A percentile compares a stretch with the other conserved stretches of the same genome.
Conservation (phyloP, 2,329 filamentous ascomycete species). For the Helotiales sp. region DNA sequence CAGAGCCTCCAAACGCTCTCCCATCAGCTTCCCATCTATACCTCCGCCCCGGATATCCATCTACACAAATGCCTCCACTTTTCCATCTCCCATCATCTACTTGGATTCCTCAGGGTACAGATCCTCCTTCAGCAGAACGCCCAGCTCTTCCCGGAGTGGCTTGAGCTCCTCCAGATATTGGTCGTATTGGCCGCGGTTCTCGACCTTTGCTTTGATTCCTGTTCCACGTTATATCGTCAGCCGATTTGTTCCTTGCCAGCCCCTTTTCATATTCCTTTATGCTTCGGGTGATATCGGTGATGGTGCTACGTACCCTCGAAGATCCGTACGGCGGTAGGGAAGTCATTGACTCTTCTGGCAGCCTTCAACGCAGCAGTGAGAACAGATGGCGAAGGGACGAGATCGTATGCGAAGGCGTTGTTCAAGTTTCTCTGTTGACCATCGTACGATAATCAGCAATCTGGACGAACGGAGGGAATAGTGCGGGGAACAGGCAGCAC, state of each 20-base stretch:
- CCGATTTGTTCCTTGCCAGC: constrained; percentile 1
- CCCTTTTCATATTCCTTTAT: constrained; percentile 3
- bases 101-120: constrained; percentile 71
- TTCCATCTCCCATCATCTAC: constrained; percentile 32
- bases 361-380: constrained; percentile 90
- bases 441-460: constrained; percentile 38
- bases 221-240: constrained; percentile 34
- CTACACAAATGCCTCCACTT: constrained; percentile 29
- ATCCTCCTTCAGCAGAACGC: constrained; percentile 88
- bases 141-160: constrained; percentile 89
- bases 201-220: constrained; percentile 99
- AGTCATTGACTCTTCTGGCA: constrained; percentile 96
- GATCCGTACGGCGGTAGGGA: constrained; percentile 94
- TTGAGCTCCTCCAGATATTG: constrained; percentile 95
- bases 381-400: constrained; percentile 92
- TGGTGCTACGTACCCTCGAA: constrained; percentile 80
- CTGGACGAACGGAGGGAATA: constrained; percentile 20
- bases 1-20: constrained; percentile 30
- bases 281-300: constrained; percentile 7
- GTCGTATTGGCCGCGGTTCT: constrained; percentile 97
- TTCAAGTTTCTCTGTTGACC: constrained; percentile 82
- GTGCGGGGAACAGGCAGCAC: neutral
- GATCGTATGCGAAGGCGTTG: constrained; percentile 99
- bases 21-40: constrained; percentile 28
- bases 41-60: constrained; percentile 31